Evolutionary conservation across 768 basidiomycete genomes (phyloP).

Genomic region (Rubroboletus satanas): DNA sequence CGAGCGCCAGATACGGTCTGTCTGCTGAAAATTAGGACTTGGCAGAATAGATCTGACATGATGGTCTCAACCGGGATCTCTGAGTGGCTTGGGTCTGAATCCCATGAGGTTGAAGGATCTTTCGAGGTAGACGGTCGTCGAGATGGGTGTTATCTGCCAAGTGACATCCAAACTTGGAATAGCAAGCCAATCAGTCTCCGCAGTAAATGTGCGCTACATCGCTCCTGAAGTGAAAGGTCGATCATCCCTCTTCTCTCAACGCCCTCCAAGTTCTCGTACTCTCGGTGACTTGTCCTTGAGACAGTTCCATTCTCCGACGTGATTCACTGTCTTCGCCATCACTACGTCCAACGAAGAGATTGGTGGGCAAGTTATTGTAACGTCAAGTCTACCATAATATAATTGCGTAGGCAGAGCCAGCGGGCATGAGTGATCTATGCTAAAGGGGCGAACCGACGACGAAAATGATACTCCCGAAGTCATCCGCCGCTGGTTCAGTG

Average conservation of each 20-base stretch:
- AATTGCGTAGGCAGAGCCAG: conserved; percentile 8
- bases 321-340: background rate
- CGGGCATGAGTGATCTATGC: conserved; percentile 22
- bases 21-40: conserved; percentile 38
- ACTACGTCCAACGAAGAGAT: background rate
- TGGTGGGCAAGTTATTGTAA: background rate
- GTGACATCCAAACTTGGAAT: background rate
- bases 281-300: background rate
- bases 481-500: background rate
- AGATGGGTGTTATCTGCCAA: background rate
- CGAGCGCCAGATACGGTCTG: conserved; percentile 78
- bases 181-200: background rate
- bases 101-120: conserved; percentile 20
- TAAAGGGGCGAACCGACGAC: conserved; percentile 13
- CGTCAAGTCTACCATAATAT: conserved; percentile 9
- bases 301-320: background rate
- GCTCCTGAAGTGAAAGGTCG: background rate
- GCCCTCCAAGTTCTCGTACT: background rate
- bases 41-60: conserved; percentile 10
- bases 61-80: conserved; percentile 31
- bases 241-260: background rate
- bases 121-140: conserved; percentile 14
- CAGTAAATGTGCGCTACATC: background rate
- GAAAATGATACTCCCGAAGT: conserved; percentile 4
- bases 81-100: conserved; percentile 22